These are phyloP conservation scores for Inosperma sp. DNA, from an alignment of 768 basidiomycete genomes.

Conservation along the genomic window DNA sequence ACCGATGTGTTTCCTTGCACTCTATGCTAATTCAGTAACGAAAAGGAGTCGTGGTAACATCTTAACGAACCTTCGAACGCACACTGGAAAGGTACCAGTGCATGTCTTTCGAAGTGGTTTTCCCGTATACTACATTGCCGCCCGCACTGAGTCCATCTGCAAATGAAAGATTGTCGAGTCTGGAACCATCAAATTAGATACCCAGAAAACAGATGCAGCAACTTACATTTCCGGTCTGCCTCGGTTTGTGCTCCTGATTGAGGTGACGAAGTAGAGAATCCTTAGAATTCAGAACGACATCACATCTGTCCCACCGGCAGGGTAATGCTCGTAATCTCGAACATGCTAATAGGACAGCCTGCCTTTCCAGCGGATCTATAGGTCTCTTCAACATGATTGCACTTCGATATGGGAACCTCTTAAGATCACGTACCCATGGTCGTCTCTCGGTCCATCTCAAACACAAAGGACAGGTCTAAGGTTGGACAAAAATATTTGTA, in stretches of 20 bases:
- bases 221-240: constrained; percentile 11
- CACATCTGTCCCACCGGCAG: constrained; percentile 62
- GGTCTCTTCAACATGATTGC: constrained; percentile 1
- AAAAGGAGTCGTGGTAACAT: not conserved
- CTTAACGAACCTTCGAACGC: constrained; percentile 45
- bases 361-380: constrained; percentile 41
- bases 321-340: constrained; percentile 41
- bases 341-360: constrained; percentile 45
- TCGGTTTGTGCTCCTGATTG: constrained; percentile 32
- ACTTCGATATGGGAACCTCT: not conserved
- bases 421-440: constrained; percentile 18
- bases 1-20: constrained; percentile 48
- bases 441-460: constrained; percentile 14
- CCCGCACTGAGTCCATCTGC: constrained; percentile 58
- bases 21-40: constrained; percentile 30
- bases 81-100: constrained; percentile 38
- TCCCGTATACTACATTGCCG: constrained; percentile 34
- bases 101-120: constrained; percentile 56
- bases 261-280: constrained; percentile 50
- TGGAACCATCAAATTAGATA: not conserved
- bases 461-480: constrained; percentile 10
- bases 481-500: not conserved
- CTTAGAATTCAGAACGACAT: constrained; percentile 48
- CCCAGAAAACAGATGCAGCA: constrained; percentile 5
- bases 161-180: constrained; percentile 35